Percentiles rank a stretch among this genome's conserved stretches.
Evolutionary conservation across 768 basidiomycete genomes (phyloP).

Genomic region (Saitozyma sp.): DNA sequence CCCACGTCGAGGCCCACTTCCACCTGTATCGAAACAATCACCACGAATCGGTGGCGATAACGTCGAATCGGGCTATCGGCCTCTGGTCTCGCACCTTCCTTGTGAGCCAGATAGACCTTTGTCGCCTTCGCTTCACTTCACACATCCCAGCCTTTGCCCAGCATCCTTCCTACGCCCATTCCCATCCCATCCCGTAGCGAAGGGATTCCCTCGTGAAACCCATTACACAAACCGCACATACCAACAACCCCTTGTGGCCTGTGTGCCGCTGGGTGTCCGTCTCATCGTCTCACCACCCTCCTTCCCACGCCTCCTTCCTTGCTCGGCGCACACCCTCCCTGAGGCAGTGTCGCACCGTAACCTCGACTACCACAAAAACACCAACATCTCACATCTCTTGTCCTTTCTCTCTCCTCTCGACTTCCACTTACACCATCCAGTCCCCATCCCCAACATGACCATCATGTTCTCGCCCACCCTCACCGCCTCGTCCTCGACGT

Average conservation of each 20-base stretch:
- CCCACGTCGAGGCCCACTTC: no score
- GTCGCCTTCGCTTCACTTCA: neutral
- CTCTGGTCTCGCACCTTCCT: neutral
- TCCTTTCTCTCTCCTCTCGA: neutral
- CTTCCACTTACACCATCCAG: neutral
- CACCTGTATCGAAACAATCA: no score
- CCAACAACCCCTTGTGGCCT: no score
- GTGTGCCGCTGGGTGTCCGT: no score
- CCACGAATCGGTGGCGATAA: no score
- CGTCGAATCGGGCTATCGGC: no score
- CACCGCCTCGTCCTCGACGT: constrained; percentile 23
- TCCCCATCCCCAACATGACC: neutral
- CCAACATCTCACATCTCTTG: neutral
- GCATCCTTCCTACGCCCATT: neutral
- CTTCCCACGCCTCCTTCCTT: neutral
- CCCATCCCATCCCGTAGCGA: no score
- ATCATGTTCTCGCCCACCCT: constrained; percentile 13
- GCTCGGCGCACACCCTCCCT: neutral
- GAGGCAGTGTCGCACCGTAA: no score
- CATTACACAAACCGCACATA: no score
- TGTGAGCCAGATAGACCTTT: neutral
- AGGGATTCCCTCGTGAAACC: no score
- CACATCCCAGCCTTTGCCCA: neutral
- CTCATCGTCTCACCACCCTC: neutral
- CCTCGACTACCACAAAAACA: neutral